phyloP scores from a whole-genome alignment of 2,329 filamentous ascomycete species.

The Xylariaceae sp. region DNA sequence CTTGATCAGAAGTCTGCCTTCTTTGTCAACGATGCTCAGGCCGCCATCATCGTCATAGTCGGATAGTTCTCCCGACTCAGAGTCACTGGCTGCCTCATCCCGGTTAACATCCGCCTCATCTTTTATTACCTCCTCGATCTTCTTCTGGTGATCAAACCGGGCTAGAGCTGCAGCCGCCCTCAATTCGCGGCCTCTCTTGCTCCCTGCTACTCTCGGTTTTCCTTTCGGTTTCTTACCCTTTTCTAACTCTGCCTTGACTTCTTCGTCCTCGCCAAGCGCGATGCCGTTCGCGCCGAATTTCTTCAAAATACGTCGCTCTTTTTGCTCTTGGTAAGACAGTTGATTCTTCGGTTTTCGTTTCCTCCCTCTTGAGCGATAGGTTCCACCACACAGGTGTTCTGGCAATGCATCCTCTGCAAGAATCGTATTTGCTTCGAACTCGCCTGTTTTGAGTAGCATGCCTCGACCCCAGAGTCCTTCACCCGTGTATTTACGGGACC shows the following conservation, averaged over 20 bases:
- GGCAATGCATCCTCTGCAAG: conserved; percentile 53
- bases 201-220: conserved; percentile 69
- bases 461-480: conserved; percentile 82
- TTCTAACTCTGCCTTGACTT: conserved; percentile 60
- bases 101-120: conserved; percentile 34
- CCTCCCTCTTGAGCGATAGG: conserved; percentile 58
- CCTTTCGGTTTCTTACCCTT: conserved; percentile 56
- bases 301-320: conserved; percentile 65
- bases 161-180: conserved; percentile 72
- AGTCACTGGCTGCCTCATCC: conserved; percentile 32
- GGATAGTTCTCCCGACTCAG: conserved; percentile 39
- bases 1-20: conserved; percentile 63
- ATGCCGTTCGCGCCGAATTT: conserved; percentile 71
- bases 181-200: conserved; percentile 68
- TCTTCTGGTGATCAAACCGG: conserved; percentile 58
- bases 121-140: conserved; percentile 41
- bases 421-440: conserved; percentile 51
- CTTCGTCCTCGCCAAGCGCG: conserved; percentile 64
- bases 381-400: conserved; percentile 75
- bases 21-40: conserved; percentile 56
- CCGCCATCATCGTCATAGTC: conserved; percentile 50
- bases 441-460: conserved; percentile 54
- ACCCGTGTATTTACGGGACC: conserved; percentile 65
- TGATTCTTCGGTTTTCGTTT: conserved; percentile 50
- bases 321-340: conserved; percentile 64